A percentile compares a stretch with the other conserved stretches of the same genome.
Evolutionary conservation across 768 basidiomycete species (phyloP).

Genomic region (Naganishia onofrii): DNA sequence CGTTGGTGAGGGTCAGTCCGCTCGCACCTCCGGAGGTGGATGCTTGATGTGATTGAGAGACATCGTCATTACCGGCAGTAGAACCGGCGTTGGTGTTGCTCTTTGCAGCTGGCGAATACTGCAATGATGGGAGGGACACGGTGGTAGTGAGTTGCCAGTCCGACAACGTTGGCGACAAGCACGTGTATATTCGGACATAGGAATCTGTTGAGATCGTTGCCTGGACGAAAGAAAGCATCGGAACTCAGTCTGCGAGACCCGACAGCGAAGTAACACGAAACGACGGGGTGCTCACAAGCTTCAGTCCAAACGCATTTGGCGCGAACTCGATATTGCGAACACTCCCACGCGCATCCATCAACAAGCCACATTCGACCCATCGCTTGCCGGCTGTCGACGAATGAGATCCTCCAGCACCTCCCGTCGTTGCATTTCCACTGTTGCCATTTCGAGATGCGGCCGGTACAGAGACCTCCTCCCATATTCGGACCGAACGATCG

Average conservation of each 20-base stretch:
- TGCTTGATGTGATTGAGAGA: not conserved
- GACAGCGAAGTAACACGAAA: not conserved
- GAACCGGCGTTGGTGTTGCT: constrained; percentile 25
- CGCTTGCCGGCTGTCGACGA: constrained; percentile 42
- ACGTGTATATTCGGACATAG: constrained; percentile 79
- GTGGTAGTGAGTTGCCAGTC: constrained; percentile 49
- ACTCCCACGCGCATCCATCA: constrained; percentile 81
- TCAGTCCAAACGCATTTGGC: constrained; percentile 81
- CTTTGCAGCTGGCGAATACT: constrained; percentile 28
- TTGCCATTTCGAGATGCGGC: too few species aligned
- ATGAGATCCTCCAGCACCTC: not conserved
- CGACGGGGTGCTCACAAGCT: constrained; percentile 79
- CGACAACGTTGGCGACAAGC: constrained; percentile 45
- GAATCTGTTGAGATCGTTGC: constrained; percentile 87
- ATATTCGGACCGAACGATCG: constrained; percentile 87
- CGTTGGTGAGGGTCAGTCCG: not conserved
- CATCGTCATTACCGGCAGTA: constrained; percentile 27
- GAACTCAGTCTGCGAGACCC: not conserved
- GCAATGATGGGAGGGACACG: constrained; percentile 46
- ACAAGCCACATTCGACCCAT: constrained; percentile 71
- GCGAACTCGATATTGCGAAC: constrained; percentile 83
- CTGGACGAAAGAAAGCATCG: constrained; percentile 52
- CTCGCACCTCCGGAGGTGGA: not conserved
- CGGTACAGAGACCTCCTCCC: constrained; percentile 62
- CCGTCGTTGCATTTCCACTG: too few species aligned